Percentiles rank a stretch among this genome's conserved stretches.
Evolutionary conservation across 495 filamentous ascomycete species (phyloP).

Genomic region (Penicillium simplicissimum): DNA sequence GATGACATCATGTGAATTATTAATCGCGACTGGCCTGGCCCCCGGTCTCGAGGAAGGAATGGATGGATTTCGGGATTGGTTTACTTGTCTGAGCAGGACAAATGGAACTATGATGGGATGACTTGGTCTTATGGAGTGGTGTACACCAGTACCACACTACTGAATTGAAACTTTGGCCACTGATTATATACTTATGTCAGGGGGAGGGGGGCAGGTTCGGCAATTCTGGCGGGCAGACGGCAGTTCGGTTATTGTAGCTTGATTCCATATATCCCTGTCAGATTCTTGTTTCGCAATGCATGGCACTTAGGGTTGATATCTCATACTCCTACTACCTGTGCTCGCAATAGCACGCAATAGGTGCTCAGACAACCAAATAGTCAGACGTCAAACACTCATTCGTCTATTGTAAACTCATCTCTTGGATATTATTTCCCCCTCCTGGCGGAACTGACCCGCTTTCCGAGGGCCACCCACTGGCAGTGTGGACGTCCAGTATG

Average conservation of each 20-base stretch:
- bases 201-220: background rate
- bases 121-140: too few relatives aligned
- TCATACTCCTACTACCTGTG: too few relatives aligned
- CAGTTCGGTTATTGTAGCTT: background rate
- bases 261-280: background rate
- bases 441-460: constrained; percentile 2
- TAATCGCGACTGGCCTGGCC: constrained; percentile 16
- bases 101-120: background rate
- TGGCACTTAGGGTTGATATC: too few relatives aligned
- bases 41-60: background rate
- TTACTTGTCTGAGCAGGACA: background rate
- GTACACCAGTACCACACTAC: too few relatives aligned
- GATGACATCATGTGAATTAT: constrained; percentile 31
- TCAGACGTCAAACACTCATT: too few relatives aligned
- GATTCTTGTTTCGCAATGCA: background rate
- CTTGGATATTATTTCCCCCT: background rate
- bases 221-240: background rate
- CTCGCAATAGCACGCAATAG: too few relatives aligned
- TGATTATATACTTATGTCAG: background rate
- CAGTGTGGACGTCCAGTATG: background rate
- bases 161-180: too few relatives aligned
- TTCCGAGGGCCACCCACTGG: background rate
- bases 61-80: too few relatives aligned
- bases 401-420: too few relatives aligned
- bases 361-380: too few relatives aligned